These are phyloP conservation scores for Boletellus ananas DNA, from an alignment of 768 basidiomycete genomes.

Conservation along the genomic window DNA sequence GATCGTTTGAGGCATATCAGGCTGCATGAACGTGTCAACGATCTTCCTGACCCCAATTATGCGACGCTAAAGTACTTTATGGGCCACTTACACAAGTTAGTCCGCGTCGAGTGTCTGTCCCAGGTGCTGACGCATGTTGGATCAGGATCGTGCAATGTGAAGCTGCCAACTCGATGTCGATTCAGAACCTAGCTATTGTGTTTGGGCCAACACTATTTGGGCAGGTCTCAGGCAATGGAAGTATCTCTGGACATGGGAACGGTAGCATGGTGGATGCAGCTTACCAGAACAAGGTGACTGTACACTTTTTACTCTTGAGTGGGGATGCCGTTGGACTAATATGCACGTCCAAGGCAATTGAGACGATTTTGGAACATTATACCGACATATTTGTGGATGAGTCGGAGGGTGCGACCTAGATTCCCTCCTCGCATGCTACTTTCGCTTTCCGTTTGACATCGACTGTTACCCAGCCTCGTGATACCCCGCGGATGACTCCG, in stretches of 20 bases:
- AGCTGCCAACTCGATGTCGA: slow-evolving; percentile 83
- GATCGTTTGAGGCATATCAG: slow-evolving; percentile 94
- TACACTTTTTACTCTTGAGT: background rate
- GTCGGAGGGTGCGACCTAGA: slow-evolving; percentile 42
- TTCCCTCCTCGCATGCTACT: background rate
- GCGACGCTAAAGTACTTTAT: slow-evolving; percentile 94
- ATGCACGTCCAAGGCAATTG: slow-evolving; percentile 63
- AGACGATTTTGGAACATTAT: slow-evolving; percentile 93
- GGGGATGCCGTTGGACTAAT: slow-evolving; percentile 5
- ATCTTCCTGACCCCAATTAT: slow-evolving; percentile 98
- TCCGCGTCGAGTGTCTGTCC: background rate
- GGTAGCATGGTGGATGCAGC: slow-evolving; percentile 66
- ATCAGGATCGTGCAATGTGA: slow-evolving; percentile 72
- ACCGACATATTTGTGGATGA: slow-evolving; percentile 97
- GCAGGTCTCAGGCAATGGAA: slow-evolving; percentile 46
- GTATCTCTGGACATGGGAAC: slow-evolving; percentile 43
- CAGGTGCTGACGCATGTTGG: slow-evolving; percentile 7
- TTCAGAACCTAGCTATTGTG: slow-evolving; percentile 91
- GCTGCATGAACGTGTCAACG: slow-evolving; percentile 95
- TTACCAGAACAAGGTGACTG: slow-evolving; percentile 64
- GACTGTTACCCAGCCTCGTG: slow-evolving; percentile 22
- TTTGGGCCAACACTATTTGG: slow-evolving; percentile 98
- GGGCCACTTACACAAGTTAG: slow-evolving; percentile 87
- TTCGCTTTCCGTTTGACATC: background rate
- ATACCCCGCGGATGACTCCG: slow-evolving; percentile 23